Base-by-base conservation (phyloP, 179 eudicot genomes). In the Spergularia azorica region DNA sequence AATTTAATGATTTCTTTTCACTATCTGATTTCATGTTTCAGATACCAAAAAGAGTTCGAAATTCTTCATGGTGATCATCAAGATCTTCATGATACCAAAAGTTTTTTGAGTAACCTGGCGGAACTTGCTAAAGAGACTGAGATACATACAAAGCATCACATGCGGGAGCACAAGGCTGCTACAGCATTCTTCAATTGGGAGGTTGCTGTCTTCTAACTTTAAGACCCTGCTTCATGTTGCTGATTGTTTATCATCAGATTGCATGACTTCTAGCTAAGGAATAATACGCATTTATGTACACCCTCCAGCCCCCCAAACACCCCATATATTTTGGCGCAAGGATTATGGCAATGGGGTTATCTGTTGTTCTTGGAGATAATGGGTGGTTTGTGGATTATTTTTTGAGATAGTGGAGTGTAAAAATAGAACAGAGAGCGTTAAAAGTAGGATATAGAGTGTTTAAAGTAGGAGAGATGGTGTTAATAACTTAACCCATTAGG, bases 101-200 rank as follows among this genome's bases (percentile, higher is more conserved):
- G 77, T 75, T 95, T 95, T 86, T 86, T 95, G 79, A 89, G 87
- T 78, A 89, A 89, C 82, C 83, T 95, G 83, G 90, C 83, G 52
- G 92, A 88, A 67, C 89, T 95, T 77, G 77, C 80, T 75, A 79
- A 63, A 54, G 91, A 88, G 76, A 70, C 87, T 73, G 87, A 69
- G 80, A 90, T 85, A 67, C 82, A 76, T 81, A 64, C 79, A 81
- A 91, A 91, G 77, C 90, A 52, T 72, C 86, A 86, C 74, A 75
- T 71, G 10, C 84, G 97, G 77, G 98, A 94, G 80, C 84, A 84
- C 36, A 88, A 84, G 81, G 99, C 99, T 81, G 98, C 99, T 67
- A 93, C 91, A 52, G 86, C 88, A 75, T 88, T 94, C 80, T 90
- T 95, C 76, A 89, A 89, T 83, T 95, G 98, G 99, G 94, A 95